These are phyloP conservation scores for Esteya vermicola DNA, from an alignment of 2,329 filamentous ascomycete species.

Conservation along the genomic window DNA sequence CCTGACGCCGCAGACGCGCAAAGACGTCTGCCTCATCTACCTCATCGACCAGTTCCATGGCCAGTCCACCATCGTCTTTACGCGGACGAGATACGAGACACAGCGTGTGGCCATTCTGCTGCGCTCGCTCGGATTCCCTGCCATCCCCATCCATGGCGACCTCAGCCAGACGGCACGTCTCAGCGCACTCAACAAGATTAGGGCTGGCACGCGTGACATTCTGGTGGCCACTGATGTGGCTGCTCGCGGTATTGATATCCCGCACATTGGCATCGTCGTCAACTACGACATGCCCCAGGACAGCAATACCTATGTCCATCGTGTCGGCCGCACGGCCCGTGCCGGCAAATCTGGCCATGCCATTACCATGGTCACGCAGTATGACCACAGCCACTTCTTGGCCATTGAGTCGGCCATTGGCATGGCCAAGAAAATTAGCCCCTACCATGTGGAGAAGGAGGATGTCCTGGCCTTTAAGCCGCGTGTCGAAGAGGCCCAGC, in stretches of 20 bases:
- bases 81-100: conserved; percentile 79
- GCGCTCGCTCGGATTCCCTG: conserved; percentile 71
- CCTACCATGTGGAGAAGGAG: conserved; percentile 59
- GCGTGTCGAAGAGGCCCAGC: conserved; percentile 71
- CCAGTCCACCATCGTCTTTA: conserved; percentile 82
- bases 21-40: conserved; percentile 81
- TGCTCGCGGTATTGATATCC: conserved; percentile 82
- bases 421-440: conserved; percentile 47
- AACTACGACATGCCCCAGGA: conserved; percentile 77
- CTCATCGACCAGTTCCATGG: conserved; percentile 76
- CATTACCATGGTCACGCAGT: conserved; percentile 72
- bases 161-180: conserved; percentile 77
- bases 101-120: conserved; percentile 75
- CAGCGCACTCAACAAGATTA: conserved; percentile 83
- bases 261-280: conserved; percentile 73
- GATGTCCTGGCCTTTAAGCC: conserved; percentile 72
- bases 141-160: conserved; percentile 86
- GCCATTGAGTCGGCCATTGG: conserved; percentile 73
- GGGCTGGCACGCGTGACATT: conserved; percentile 64
- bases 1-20: conserved; percentile 73
- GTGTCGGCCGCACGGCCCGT: conserved; percentile 76
- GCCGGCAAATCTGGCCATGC: conserved; percentile 76
- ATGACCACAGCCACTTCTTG: conserved; percentile 68
- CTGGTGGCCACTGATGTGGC: conserved; percentile 92
- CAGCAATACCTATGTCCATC: conserved; percentile 82